A percentile compares a stretch with the other conserved stretches of the same genome.
Conservation (phyloP, 345 rosid species). For the Aquilaria yunnanensis region DNA sequence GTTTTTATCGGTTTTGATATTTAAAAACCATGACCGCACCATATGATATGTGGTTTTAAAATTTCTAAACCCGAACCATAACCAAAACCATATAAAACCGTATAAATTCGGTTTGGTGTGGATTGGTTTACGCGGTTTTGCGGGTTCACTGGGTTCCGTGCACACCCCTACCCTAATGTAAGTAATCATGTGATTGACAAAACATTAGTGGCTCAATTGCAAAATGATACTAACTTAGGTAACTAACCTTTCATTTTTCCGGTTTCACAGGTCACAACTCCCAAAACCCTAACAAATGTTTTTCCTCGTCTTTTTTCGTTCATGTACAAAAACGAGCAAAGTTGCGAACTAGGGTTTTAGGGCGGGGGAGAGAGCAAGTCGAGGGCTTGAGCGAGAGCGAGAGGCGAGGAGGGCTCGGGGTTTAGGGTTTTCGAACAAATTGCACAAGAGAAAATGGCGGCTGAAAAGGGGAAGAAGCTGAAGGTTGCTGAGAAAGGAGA, state of each 20-base stretch:
- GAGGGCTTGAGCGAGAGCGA: neutral
- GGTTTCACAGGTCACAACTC: constrained; percentile 19
- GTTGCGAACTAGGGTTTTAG: constrained; percentile 37
- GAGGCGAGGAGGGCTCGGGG: constrained; percentile 16
- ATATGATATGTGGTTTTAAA: too few species aligned
- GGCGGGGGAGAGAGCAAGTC: neutral
- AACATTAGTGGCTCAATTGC: too few species aligned
- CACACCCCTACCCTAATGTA: too few species aligned
- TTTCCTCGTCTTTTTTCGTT: constrained; percentile 11
- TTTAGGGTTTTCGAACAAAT: neutral
- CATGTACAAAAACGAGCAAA: constrained; percentile 7
- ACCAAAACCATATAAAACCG: too few species aligned
- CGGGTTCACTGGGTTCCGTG: too few species aligned
- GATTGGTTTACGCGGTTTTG: too few species aligned
- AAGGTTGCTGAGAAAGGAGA: constrained; percentile 51
- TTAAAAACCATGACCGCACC: too few species aligned
- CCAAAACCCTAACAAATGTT: constrained; percentile 60
- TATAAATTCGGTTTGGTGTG: too few species aligned
- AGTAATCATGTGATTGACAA: too few species aligned
- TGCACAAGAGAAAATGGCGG: constrained; percentile 44
- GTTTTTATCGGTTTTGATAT: too few species aligned
- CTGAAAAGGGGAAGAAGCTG: constrained; percentile 81
- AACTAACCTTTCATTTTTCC: neutral
- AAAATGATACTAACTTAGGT: too few species aligned
- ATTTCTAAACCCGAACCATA: too few species aligned